Conservation (phyloP, 192 early-diverging fungal species). For the Dissophora ornata region DNA sequence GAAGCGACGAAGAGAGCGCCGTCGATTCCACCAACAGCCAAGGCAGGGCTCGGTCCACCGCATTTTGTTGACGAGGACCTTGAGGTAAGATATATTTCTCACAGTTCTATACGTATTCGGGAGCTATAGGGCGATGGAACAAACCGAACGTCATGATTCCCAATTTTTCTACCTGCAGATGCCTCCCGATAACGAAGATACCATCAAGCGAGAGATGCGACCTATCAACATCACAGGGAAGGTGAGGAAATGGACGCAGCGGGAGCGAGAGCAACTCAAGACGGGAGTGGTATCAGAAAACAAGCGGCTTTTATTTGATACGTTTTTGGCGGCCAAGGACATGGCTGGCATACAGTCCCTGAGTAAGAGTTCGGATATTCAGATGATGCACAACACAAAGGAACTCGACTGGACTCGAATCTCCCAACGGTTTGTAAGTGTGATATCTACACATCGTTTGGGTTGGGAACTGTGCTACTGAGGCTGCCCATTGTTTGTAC, state of each 20-base stretch:
- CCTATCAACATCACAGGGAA: slow-evolving; percentile 5
- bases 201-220: background rate
- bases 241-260: slow-evolving; percentile 3
- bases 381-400: slow-evolving; percentile 43
- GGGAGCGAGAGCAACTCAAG: slow-evolving; percentile 16
- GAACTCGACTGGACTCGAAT: slow-evolving; percentile 45
- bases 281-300: slow-evolving; percentile 22
- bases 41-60: slow-evolving; percentile 28
- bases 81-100: slow-evolving; percentile 15
- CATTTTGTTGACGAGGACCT: slow-evolving; percentile 36
- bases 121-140: too few relatives aligned
- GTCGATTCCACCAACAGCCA: background rate
- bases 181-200: slow-evolving; percentile 39
- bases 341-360: slow-evolving; percentile 1
- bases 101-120: too few relatives aligned
- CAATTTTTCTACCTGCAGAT: too few relatives aligned
- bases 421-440: slow-evolving; percentile 42
- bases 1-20: slow-evolving; percentile 7
- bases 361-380: slow-evolving; percentile 12
- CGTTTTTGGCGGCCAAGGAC: slow-evolving; percentile 7
- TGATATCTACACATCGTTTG: too few relatives aligned
- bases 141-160: too few relatives aligned
- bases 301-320: slow-evolving; percentile 20
- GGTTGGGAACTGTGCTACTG: too few relatives aligned
- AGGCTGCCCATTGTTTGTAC: too few relatives aligned